phyloP scores from a whole-genome alignment of 805 yeast species.

The Starmerella apis region DNA sequence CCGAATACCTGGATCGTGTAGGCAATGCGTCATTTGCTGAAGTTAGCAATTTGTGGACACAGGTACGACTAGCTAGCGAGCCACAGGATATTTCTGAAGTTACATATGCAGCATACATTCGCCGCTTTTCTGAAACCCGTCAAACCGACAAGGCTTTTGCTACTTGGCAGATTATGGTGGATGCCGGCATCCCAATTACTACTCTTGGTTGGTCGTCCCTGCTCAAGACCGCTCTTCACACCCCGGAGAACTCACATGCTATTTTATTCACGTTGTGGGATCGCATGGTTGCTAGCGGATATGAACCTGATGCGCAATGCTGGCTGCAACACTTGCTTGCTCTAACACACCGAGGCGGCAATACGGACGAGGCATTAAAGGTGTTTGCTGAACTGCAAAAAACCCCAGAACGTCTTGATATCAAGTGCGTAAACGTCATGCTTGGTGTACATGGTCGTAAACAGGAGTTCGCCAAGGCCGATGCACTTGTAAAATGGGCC shows the following conservation, averaged over 20 bases:
- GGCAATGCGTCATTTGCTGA: slow-evolving; percentile 25
- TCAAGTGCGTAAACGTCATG: slow-evolving; percentile 34
- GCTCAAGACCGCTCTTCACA: slow-evolving; percentile 38
- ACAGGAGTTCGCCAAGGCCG: slow-evolving; percentile 39
- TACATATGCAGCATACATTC: slow-evolving; percentile 28
- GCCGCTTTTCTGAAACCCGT: slow-evolving; percentile 28
- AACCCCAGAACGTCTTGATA: slow-evolving; percentile 29
- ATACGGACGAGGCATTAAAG: slow-evolving; percentile 37
- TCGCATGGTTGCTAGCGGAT: slow-evolving; percentile 35
- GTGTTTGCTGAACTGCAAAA: slow-evolving; percentile 32
- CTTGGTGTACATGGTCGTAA: slow-evolving; percentile 38
- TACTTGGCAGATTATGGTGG: slow-evolving; percentile 43
- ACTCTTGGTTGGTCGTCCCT: slow-evolving; percentile 51
- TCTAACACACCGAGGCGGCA: slow-evolving; percentile 35
- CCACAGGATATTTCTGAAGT: slow-evolving; percentile 24
- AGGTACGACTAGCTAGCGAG: slow-evolving; percentile 24
- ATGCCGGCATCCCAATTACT: slow-evolving; percentile 30
- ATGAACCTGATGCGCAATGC: slow-evolving; percentile 35
- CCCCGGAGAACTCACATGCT: slow-evolving; percentile 28
- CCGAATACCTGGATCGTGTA: slow-evolving; percentile 22
- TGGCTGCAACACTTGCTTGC: slow-evolving; percentile 43
- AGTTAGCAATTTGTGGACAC: slow-evolving; percentile 24
- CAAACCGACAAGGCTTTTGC: slow-evolving; percentile 28
- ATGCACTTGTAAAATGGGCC: slow-evolving; percentile 34
- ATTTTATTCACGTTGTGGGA: slow-evolving; percentile 29